Base-by-base conservation (phyloP, 768 basidiomycete species). In the Pilatotrama ljubarskyi region DNA sequence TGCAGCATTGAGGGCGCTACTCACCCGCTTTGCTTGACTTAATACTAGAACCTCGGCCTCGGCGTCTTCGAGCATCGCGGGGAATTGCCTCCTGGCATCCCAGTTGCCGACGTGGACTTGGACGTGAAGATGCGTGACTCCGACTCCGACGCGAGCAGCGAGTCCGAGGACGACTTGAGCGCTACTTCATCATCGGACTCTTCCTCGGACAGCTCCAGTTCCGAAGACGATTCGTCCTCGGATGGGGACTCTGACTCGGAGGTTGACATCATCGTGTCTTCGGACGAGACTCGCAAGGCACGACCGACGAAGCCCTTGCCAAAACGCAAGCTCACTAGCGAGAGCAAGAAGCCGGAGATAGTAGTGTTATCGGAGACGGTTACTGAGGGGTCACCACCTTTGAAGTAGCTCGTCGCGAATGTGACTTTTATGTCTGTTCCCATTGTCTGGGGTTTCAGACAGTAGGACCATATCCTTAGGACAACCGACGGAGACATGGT, bases 11-110 rank as follows among this genome's bases (percentile, higher is more conserved):
- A 18, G 18, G 14, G 17, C 18, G 20, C 38, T 4, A 20, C 35
- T 51, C 29, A 22, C 24, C n/a, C n/a, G 35, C 26, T 40, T 25
- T 3, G 17, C n/a, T 0, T 47, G 37, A 7, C 3, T 22, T 35
- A 6, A 1, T 22, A 5, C 32, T 18, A 88, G 86, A 84, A 86
- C 68, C 79, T 88, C 29, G 86, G 86, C 17, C 75, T 88, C 0
- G 86, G 86, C 18, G 75, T 88, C 10, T 85, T 85, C 64, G 83
- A 63, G 8, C 55, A 58, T 1, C 51, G 51, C 9, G 61, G 61
- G 15, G 40, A 52, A 17, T 26, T 50, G 1, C 56, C 61, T 17
- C 20, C 61, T 9, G 51, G 52, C 7, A 54, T 63, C 24, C 56
- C 61, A 3, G 56, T 63, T 40, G 57, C 61, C 9, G 52, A 58